phyloP scores from a whole-genome alignment of 2,329 filamentous ascomycete genomes.

The Talaromyces marneffei region DNA sequence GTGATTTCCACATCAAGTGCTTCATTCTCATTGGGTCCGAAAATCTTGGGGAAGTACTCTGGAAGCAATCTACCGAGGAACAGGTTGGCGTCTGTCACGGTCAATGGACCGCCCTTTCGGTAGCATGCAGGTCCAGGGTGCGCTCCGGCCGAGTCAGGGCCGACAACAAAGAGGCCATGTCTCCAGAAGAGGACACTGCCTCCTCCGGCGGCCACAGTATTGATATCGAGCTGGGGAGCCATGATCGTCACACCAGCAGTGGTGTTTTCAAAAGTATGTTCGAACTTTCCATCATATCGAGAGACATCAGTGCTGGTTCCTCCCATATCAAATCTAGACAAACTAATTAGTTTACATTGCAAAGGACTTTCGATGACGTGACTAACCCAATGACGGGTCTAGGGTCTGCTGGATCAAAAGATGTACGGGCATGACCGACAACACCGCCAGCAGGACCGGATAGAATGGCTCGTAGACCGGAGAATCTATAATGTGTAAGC shows the following conservation, averaged over 20 bases:
- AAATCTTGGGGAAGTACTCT: slow-evolving; percentile 53
- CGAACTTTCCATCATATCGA: slow-evolving; percentile 76
- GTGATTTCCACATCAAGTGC: slow-evolving; percentile 41
- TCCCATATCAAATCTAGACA: slow-evolving; percentile 90
- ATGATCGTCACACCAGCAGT: slow-evolving; percentile 90
- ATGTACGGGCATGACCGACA: slow-evolving; percentile 85
- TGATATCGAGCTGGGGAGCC: slow-evolving; percentile 84
- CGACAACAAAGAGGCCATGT: slow-evolving; percentile 82
- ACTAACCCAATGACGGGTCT: slow-evolving; percentile 54
- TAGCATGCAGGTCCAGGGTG: slow-evolving; percentile 89
- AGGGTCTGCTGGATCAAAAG: slow-evolving; percentile 71
- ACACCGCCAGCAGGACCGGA: slow-evolving; percentile 89
- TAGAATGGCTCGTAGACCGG: slow-evolving; percentile 74
- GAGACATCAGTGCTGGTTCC: slow-evolving; percentile 85
- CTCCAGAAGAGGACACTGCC: slow-evolving; percentile 64
- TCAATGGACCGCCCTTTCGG: slow-evolving; percentile 78
- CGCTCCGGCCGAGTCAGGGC: slow-evolving; percentile 80
- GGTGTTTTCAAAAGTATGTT: slow-evolving; percentile 88
- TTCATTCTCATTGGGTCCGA: slow-evolving; percentile 13
- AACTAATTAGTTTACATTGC: neutral
- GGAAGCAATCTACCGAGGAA: slow-evolving; percentile 76
- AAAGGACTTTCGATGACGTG: too few species aligned
- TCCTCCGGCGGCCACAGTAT: slow-evolving; percentile 85
- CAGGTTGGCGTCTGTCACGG: slow-evolving; percentile 86
- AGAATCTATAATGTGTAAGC: slow-evolving; percentile 50